These are phyloP conservation scores for Ichthyophthirius multifiliis DNA, from an alignment of 169 alveolate species.

Conservation along the genomic window DNA sequence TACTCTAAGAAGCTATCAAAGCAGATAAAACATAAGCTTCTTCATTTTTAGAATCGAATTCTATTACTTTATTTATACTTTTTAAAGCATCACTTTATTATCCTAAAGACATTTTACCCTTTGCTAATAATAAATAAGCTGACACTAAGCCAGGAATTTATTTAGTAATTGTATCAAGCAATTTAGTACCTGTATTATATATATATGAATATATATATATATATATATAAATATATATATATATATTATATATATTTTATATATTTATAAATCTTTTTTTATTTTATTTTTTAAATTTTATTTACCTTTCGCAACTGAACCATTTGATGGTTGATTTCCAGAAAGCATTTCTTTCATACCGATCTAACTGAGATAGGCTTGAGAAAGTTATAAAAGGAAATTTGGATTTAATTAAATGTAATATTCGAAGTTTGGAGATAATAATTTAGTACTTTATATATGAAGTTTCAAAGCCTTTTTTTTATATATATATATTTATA, in stretches of 20 bases:
- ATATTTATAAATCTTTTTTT: too few relatives aligned
- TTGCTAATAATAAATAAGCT: constrained; percentile 76
- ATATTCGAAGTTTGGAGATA: constrained; percentile 81
- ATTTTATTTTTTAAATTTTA: too few relatives aligned
- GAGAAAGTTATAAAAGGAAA: constrained; percentile 77
- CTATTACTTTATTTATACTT: constrained; percentile 57
- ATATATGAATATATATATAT: constrained; percentile 28
- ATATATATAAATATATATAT: background rate
- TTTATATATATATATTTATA: background rate
- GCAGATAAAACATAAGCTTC: constrained; percentile 83
- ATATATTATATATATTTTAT: too few relatives aligned
- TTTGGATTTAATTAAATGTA: constrained; percentile 86
- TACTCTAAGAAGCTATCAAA: constrained; percentile 64
- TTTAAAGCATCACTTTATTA: constrained; percentile 65
- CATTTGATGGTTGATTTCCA: constrained; percentile 57
- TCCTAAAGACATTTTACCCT: constrained; percentile 68
- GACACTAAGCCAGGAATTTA: constrained; percentile 84
- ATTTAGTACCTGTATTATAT: constrained; percentile 70
- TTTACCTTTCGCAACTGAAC: constrained; percentile 20
- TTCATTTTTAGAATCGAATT: constrained; percentile 73
- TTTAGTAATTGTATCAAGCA: constrained; percentile 83
- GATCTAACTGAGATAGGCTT: constrained; percentile 68
- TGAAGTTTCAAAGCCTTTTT: constrained; percentile 80
- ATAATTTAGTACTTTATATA: constrained; percentile 64
- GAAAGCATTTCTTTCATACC: constrained; percentile 68